These are phyloP conservation scores for Oryza meridionalis DNA, from an alignment of 176 grass and related monocot genomes.

Conservation along the genomic window DNA sequence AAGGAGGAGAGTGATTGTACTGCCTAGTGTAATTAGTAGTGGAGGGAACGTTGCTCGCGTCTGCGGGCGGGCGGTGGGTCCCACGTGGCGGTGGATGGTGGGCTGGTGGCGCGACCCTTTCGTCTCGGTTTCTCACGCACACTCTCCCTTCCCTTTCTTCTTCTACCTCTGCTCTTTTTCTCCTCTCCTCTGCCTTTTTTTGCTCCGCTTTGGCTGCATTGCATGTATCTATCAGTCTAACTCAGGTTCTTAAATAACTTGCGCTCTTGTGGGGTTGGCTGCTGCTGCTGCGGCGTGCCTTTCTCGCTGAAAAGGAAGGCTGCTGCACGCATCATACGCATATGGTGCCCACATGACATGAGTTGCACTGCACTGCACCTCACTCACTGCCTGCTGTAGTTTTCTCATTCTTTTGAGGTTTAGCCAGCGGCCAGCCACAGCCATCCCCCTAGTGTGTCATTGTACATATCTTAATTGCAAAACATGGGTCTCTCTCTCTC, in stretches of 20 bases:
- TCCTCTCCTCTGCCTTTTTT: background rate
- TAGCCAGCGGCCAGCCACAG: constrained; percentile 21
- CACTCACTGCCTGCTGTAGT: background rate
- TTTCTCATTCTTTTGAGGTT: background rate
- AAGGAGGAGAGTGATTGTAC: too few species aligned
- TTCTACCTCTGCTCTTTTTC: background rate
- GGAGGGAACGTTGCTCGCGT: constrained; percentile 34
- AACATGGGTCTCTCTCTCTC: background rate
- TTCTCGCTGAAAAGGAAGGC: constrained; percentile 8
- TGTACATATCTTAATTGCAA: background rate
- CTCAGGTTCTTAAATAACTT: background rate
- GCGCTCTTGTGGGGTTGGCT: constrained; percentile 2
- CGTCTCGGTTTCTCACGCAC: too few species aligned
- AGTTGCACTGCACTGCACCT: background rate
- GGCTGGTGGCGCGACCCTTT: background rate
- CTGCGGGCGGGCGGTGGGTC: background rate
- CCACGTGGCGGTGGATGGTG: background rate
- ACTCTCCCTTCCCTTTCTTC: background rate
- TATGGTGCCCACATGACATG: background rate
- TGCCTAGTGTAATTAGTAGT: background rate
- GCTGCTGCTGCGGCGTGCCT: constrained; percentile 40
- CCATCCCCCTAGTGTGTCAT: background rate
- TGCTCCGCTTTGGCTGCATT: background rate
- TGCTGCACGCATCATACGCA: background rate
- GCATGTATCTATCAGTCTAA: background rate